These are phyloP conservation scores for Durusdinium trenchii DNA, from an alignment of 73 alveolate species.

Conservation along the genomic window DNA sequence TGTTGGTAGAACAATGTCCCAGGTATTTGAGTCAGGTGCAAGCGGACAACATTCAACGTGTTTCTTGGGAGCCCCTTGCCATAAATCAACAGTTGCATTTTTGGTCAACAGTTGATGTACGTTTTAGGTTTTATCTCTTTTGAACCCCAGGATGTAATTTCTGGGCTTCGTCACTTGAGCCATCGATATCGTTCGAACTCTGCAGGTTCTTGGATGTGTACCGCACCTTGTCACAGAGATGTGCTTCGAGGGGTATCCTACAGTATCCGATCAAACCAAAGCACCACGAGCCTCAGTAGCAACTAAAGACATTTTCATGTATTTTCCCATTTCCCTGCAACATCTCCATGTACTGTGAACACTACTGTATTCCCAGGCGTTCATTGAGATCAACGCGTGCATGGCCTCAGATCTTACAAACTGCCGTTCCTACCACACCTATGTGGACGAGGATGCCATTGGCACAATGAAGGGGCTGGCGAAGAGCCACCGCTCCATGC, in stretches of 20 bases:
- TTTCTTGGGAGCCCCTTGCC: neutral
- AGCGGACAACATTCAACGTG: neutral
- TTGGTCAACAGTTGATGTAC: neutral
- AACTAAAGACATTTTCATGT: neutral
- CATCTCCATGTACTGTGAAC: too few species aligned
- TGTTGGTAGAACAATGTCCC: neutral
- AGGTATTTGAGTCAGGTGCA: neutral
- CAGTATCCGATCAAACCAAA: conserved; percentile 2
- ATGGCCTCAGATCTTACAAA: neutral
- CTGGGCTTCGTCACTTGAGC: too few species aligned
- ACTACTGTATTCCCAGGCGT: neutral
- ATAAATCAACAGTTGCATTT: too few species aligned
- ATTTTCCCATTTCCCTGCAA: neutral
- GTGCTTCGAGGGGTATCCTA: neutral
- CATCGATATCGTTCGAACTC: neutral
- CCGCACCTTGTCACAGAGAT: neutral
- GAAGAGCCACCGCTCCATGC: neutral
- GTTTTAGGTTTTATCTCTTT: too few species aligned
- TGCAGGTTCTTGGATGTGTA: neutral
- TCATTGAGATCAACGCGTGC: neutral
- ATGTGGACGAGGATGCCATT: neutral
- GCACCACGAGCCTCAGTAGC: neutral
- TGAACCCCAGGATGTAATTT: neutral
- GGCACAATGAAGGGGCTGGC: neutral
- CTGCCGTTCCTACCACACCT: neutral